phyloP scores from a whole-genome alignment of 2,329 filamentous ascomycete genomes.

The Claviceps paspali region DNA sequence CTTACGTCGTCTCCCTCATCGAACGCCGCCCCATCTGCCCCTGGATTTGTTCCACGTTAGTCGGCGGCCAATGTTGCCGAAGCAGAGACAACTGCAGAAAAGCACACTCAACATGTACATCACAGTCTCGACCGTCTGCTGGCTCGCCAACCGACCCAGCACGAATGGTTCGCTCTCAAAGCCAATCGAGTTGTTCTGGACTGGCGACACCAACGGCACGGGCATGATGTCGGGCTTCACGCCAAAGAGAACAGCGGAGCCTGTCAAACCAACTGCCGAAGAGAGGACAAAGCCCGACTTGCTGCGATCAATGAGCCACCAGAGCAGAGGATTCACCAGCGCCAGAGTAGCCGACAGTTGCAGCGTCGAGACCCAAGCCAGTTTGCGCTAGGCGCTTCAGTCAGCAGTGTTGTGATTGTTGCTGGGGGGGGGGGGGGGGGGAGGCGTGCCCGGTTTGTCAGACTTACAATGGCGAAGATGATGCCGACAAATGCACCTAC shows the following conservation, averaged over 20 bases:
- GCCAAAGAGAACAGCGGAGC: constrained; percentile 58
- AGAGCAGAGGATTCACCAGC: constrained; percentile 81
- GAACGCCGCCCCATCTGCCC: constrained; percentile 30
- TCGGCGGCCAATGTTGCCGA: constrained; percentile 84
- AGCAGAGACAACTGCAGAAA: constrained; percentile 89
- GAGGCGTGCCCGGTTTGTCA: too few species aligned
- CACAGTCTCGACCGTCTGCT: constrained; percentile 53
- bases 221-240: constrained; percentile 69
- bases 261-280: constrained; percentile 53
- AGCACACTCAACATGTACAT: constrained; percentile 89
- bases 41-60: constrained; percentile 39
- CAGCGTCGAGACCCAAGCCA: constrained; percentile 89
- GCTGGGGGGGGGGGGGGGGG: too few species aligned
- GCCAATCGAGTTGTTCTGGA: background rate
- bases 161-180: constrained; percentile 6
- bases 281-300: constrained; percentile 72
- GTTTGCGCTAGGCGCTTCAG: constrained; percentile 64
- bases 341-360: constrained; percentile 82
- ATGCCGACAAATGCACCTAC: constrained; percentile 48
- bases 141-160: constrained; percentile 39
- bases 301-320: constrained; percentile 91
- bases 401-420: too few species aligned
- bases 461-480: constrained; percentile 59
- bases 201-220: constrained; percentile 34
- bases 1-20: constrained; percentile 14